Percentiles rank a stretch among this genome's conserved stretches.
Evolutionary conservation across 805 yeast genomes (phyloP).

Genomic region (Metschnikowia similis): DNA sequence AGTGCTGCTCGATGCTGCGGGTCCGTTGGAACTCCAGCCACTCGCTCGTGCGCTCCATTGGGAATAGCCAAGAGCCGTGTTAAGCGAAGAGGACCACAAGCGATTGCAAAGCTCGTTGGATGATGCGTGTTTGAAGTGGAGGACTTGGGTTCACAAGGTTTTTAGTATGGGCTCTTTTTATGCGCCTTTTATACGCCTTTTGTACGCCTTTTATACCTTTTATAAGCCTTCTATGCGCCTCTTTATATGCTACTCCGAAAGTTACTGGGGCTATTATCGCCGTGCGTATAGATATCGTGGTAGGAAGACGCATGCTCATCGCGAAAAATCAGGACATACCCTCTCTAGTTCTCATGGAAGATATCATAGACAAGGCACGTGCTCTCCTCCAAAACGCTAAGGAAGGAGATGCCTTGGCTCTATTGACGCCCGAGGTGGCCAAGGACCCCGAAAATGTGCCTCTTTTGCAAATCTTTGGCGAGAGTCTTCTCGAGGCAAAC

Average conservation of each 20-base stretch:
- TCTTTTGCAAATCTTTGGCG: conserved; percentile 64
- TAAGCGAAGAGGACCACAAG: background rate
- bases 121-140: too few relatives aligned
- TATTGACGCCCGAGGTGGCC: conserved; percentile 38
- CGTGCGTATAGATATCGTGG: background rate
- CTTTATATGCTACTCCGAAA: too few relatives aligned
- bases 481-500: conserved; percentile 73
- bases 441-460: conserved; percentile 33
- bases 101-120: too few relatives aligned
- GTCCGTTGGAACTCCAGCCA: conserved; percentile 1
- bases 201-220: too few relatives aligned
- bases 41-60: background rate
- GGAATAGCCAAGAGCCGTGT: background rate
- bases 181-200: too few relatives aligned
- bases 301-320: conserved; percentile 8
- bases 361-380: conserved; percentile 34
- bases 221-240: too few relatives aligned
- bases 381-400: conserved; percentile 45
- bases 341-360: conserved; percentile 9
- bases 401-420: conserved; percentile 50
- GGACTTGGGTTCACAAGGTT: too few relatives aligned
- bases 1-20: conserved; percentile 40
- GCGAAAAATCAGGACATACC: conserved; percentile 7
- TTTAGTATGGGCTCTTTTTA: too few relatives aligned
- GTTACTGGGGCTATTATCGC: too few relatives aligned